phyloP scores from a whole-genome alignment of 2,329 filamentous ascomycete species.

The Rhinocladiella similis region DNA sequence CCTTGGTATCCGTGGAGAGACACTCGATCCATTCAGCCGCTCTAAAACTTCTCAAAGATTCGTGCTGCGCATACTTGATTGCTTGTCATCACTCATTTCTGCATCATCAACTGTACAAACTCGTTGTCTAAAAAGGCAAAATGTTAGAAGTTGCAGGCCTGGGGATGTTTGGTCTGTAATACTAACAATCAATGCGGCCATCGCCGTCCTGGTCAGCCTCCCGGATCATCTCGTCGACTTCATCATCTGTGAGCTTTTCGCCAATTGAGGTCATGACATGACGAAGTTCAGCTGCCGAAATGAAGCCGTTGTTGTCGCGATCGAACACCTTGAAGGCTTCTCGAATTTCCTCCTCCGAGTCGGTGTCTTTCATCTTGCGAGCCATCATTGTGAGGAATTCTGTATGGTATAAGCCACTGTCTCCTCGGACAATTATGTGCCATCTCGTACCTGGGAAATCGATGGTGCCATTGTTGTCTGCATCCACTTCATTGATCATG shows the following conservation, averaged over 20 bases:
- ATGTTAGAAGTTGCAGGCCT: slow-evolving; percentile 27
- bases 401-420: slow-evolving; percentile 38
- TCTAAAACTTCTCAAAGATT: slow-evolving; percentile 6
- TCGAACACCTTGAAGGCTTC: slow-evolving; percentile 91
- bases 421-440: not conserved
- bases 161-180: not conserved
- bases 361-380: slow-evolving; percentile 90
- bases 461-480: slow-evolving; percentile 90
- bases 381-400: slow-evolving; percentile 95
- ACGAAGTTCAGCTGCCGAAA: slow-evolving; percentile 82
- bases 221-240: slow-evolving; percentile 91
- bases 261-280: slow-evolving; percentile 92
- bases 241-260: slow-evolving; percentile 86
- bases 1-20: not conserved
- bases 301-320: slow-evolving; percentile 89
- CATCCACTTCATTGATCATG: slow-evolving; percentile 93
- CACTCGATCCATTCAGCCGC: slow-evolving; percentile 2
- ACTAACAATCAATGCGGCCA: slow-evolving; percentile 82
- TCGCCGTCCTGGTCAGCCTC: slow-evolving; percentile 89
- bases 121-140: slow-evolving; percentile 67
- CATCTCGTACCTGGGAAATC: slow-evolving; percentile 75
- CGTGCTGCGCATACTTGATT: not conserved
- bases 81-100: slow-evolving; percentile 65
- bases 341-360: slow-evolving; percentile 86
- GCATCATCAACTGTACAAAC: slow-evolving; percentile 94